These are phyloP conservation scores for Cyclotella cryptica DNA, from an alignment of 108 stramenopile genomes.

Conservation along the genomic window DNA sequence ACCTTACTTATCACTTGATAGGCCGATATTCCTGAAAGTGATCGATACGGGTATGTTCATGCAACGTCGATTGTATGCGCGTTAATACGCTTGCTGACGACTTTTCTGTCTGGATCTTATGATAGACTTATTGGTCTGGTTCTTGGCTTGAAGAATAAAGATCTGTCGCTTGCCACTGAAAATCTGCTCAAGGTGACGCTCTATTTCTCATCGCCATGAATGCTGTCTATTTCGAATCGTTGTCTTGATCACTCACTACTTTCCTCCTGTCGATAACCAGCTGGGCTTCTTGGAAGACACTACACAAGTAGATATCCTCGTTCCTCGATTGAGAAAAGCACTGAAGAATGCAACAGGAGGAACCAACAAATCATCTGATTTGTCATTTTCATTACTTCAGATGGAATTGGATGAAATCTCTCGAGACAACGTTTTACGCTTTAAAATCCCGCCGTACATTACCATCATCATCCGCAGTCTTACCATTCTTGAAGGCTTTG, in stretches of 20 bases:
- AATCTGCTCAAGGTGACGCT: constrained; percentile 78
- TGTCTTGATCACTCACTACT: constrained; percentile 3
- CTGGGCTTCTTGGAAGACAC: constrained; percentile 90
- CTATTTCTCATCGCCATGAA: neutral
- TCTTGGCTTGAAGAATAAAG: constrained; percentile 89
- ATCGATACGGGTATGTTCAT: constrained; percentile 77
- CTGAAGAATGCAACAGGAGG: constrained; percentile 85
- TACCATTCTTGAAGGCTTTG: constrained; percentile 92
- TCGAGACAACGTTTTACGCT: constrained; percentile 77
- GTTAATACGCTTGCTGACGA: neutral
- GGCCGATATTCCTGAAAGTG: constrained; percentile 87
- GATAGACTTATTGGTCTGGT: constrained; percentile 64
- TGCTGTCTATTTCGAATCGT: neutral
- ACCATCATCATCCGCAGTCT: constrained; percentile 91
- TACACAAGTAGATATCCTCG: constrained; percentile 78
- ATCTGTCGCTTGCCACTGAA: constrained; percentile 81
- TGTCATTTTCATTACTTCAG: constrained; percentile 85
- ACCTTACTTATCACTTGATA: neutral
- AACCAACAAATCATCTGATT: constrained; percentile 88
- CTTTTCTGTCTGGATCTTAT: neutral
- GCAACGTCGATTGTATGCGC: neutral
- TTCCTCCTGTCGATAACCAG: constrained; percentile 29
- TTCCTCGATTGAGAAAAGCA: constrained; percentile 81
- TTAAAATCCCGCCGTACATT: constrained; percentile 91
- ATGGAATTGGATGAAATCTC: constrained; percentile 82